These are phyloP conservation scores for Aureobasidium zeae DNA, from an alignment of 2,329 filamentous ascomycete genomes.

Conservation along the genomic window DNA sequence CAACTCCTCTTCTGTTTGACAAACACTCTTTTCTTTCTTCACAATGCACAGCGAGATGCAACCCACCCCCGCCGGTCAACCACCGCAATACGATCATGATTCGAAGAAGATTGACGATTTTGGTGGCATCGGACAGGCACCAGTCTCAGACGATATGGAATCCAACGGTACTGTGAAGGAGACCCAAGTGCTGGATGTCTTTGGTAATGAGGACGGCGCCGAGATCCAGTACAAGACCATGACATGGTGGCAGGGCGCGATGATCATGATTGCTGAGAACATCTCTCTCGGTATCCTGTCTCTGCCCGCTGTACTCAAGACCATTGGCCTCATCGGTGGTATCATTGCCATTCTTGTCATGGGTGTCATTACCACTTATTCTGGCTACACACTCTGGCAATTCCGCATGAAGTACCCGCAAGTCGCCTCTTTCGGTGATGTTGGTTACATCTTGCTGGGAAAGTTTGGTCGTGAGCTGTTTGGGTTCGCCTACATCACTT, in stretches of 20 bases:
- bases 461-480: constrained; percentile 54
- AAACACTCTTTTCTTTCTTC: neutral
- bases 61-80: constrained; percentile 3
- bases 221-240: constrained; percentile 44
- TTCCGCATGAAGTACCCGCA: constrained; percentile 48
- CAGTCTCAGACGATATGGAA: constrained; percentile 6
- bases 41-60: constrained; percentile 12
- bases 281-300: constrained; percentile 49
- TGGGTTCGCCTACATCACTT: constrained; percentile 52
- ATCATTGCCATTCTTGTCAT: constrained; percentile 46
- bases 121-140: constrained; percentile 3
- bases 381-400: constrained; percentile 50
- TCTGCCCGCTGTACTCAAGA: constrained; percentile 44
- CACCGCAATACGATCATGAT: constrained; percentile 11
- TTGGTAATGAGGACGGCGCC: constrained; percentile 14
- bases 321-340: constrained; percentile 44
- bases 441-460: constrained; percentile 56
- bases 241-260: constrained; percentile 35
- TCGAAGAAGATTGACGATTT: constrained; percentile 10
- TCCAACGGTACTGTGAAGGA: constrained; percentile 13
- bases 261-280: constrained; percentile 50
- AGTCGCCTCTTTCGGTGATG: constrained; percentile 55
- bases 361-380: constrained; percentile 50
- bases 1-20: neutral
- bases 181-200: constrained; percentile 12